These are phyloP conservation scores for Penicillium pancosmium DNA, from an alignment of 495 filamentous ascomycete species.

Conservation along the genomic window DNA sequence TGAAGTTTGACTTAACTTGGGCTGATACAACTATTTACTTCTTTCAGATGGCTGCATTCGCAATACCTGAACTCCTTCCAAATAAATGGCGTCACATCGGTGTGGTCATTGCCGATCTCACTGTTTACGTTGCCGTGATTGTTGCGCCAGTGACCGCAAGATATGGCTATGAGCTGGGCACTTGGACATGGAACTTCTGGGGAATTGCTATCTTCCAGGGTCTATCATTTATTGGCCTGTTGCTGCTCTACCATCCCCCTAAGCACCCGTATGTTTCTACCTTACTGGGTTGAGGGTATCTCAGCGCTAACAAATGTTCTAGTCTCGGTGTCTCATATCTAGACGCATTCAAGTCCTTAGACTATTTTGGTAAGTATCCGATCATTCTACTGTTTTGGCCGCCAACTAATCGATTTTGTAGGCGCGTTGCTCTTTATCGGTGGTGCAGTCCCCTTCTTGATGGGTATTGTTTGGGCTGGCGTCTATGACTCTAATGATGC, in stretches of 20 bases:
- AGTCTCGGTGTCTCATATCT: slow-evolving; percentile 23
- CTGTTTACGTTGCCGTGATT: slow-evolving; percentile 31
- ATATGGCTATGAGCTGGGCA: slow-evolving; percentile 25
- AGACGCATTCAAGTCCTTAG: slow-evolving; percentile 29
- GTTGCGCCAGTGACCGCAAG: slow-evolving; percentile 29
- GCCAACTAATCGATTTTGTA: background rate
- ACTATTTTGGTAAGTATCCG: slow-evolving; percentile 22
- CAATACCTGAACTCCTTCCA: slow-evolving; percentile 30
- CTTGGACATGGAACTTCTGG: slow-evolving; percentile 31
- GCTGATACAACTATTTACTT: background rate
- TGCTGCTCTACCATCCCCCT: slow-evolving; percentile 28
- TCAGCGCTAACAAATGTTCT: background rate
- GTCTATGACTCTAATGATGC: slow-evolving; percentile 27
- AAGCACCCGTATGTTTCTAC: slow-evolving; percentile 24
- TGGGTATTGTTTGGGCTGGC: slow-evolving; percentile 33
- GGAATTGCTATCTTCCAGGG: slow-evolving; percentile 29
- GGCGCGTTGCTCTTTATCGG: slow-evolving; percentile 29
- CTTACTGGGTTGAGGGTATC: no score
- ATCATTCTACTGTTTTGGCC: background rate
- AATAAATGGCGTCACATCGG: slow-evolving; percentile 34
- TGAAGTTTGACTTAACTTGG: background rate
- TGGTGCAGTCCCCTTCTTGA: slow-evolving; percentile 26
- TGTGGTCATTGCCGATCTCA: slow-evolving; percentile 30
- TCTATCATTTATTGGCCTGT: slow-evolving; percentile 25
- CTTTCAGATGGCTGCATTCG: slow-evolving; percentile 30